Conservation (phyloP, 1,139 yeast species). For the Sugiyamaella neomexicana region DNA sequence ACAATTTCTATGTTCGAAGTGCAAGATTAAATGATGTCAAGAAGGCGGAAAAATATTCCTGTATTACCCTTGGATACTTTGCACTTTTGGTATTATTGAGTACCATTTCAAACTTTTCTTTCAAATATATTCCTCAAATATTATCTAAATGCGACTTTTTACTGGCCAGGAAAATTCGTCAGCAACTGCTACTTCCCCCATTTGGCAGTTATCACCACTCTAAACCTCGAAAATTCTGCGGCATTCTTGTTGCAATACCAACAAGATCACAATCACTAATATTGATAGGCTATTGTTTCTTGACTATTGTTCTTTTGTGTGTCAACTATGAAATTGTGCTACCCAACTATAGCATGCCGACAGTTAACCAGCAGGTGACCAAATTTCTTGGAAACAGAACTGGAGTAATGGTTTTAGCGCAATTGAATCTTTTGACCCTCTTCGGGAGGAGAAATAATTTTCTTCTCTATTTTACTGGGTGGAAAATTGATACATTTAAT, state of each 20-base stretch:
- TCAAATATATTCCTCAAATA: constrained; percentile 13
- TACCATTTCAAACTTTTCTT: constrained; percentile 18
- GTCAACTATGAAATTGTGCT: constrained; percentile 44
- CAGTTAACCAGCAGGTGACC: constrained; percentile 30
- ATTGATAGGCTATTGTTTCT: constrained; percentile 46
- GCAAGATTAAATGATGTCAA: constrained; percentile 9
- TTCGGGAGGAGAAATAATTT: constrained; percentile 71
- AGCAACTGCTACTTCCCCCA: constrained; percentile 24
- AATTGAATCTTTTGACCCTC: constrained; percentile 53
- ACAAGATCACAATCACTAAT: constrained; percentile 58
- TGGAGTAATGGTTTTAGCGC: constrained; percentile 51
- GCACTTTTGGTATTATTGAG: constrained; percentile 33
- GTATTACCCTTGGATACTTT: constrained; percentile 32
- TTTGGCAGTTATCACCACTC: constrained; percentile 43
- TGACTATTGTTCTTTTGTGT: constrained; percentile 45
- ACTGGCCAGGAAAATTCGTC: constrained; percentile 23
- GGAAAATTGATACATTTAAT: constrained; percentile 62
- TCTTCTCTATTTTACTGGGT: constrained; percentile 61
- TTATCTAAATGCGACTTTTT: constrained; percentile 20
- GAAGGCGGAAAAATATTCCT: constrained; percentile 10
- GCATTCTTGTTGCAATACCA: constrained; percentile 50
- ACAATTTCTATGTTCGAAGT: constrained; percentile 14
- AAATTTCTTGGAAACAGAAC: constrained; percentile 62
- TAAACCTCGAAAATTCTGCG: constrained; percentile 35
- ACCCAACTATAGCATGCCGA: constrained; percentile 40